Conservation (phyloP, 352 stramenopile genomes). For the Pythium myriotylum region DNA sequence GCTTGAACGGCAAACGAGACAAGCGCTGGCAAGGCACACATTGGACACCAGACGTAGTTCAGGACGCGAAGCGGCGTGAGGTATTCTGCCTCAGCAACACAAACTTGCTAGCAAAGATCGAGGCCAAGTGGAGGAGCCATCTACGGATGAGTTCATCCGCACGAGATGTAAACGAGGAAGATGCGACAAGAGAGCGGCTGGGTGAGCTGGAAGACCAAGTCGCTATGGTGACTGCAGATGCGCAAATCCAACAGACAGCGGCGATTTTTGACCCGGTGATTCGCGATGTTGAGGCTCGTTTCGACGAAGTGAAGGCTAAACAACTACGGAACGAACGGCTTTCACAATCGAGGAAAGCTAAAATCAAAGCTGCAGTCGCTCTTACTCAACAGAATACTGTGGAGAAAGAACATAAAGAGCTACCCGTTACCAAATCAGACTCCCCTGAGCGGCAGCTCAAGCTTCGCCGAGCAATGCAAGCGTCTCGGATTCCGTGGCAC, state of each 20-base stretch:
- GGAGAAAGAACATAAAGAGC: not conserved
- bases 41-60: constrained; percentile 51
- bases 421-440: not conserved
- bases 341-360: constrained; percentile 1
- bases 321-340: constrained; percentile 16
- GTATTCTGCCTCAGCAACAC: constrained; percentile 53
- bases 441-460: constrained; percentile 19
- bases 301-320: constrained; percentile 42
- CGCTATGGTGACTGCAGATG: constrained; percentile 39
- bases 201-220: constrained; percentile 49
- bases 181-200: constrained; percentile 14
- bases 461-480: constrained; percentile 34
- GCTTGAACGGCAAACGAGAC: constrained; percentile 61
- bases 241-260: constrained; percentile 63
- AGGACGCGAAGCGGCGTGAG: constrained; percentile 51
- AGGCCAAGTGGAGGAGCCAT: constrained; percentile 53
- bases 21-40: constrained; percentile 50
- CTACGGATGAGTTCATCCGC: constrained; percentile 2
- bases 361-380: not conserved
- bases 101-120: constrained; percentile 51
- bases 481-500: constrained; percentile 69
- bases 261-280: constrained; percentile 71
- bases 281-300: constrained; percentile 49
- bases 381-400: not conserved
- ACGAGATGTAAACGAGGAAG: constrained; percentile 24